phyloP scores from a whole-genome alignment of 1,284 basidiomycete genomes.

The Trametes hirsuta region DNA sequence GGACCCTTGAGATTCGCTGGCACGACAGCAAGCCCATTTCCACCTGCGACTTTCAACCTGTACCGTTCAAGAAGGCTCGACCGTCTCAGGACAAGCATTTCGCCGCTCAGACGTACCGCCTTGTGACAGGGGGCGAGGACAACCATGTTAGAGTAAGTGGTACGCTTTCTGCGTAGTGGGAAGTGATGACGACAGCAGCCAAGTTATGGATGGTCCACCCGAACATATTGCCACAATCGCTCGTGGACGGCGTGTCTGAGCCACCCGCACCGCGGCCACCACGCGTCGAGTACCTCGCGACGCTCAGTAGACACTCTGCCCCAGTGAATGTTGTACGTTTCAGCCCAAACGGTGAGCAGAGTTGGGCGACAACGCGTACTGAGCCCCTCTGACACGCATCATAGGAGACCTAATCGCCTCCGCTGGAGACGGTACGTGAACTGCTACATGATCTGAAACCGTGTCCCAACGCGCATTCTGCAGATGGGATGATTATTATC shows the following conservation, averaged over 20 bases:
- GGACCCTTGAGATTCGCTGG: constrained; percentile 91
- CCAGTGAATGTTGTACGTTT: constrained; percentile 97
- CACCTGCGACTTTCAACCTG: constrained; percentile 91
- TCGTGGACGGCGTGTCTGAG: constrained; percentile 53
- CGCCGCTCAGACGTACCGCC: constrained; percentile 75
- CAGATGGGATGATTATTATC: constrained; percentile 96
- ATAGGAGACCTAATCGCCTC: constrained; percentile 88
- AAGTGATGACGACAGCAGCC: background rate
- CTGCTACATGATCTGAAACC: constrained; percentile 1
- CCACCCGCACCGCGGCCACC: constrained; percentile 67
- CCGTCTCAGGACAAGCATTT: constrained; percentile 63
- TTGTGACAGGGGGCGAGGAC: constrained; percentile 96
- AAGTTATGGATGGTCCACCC: constrained; percentile 96
- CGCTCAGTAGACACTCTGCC: constrained; percentile 90
- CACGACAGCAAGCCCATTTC: constrained; percentile 95
- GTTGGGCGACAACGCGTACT: constrained; percentile 2
- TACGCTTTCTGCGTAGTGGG: background rate
- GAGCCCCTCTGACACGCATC: constrained; percentile 14
- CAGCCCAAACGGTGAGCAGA: constrained; percentile 83
- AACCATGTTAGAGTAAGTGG: constrained; percentile 92
- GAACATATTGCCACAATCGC: constrained; percentile 75
- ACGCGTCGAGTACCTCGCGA: constrained; percentile 96
- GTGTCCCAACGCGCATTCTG: constrained; percentile 12
- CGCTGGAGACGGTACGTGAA: constrained; percentile 85
- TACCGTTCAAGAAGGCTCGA: constrained; percentile 75